Base-by-base conservation (phyloP, 2,329 filamentous ascomycete species). In the Hypomyces perniciosus region DNA sequence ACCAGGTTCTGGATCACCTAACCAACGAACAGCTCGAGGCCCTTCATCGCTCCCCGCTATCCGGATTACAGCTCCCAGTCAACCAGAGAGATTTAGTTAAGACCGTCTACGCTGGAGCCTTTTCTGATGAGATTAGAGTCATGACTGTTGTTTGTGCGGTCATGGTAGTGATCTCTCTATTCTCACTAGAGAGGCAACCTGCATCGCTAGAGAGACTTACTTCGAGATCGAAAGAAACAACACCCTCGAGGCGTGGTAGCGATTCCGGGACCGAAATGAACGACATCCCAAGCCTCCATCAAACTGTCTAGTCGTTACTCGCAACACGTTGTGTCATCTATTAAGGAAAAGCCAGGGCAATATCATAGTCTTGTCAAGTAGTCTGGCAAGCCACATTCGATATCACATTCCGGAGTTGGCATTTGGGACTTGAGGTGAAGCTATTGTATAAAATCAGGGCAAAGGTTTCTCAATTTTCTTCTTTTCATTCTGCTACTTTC, bases 31-130 rank as follows among this genome's bases (percentile, higher is more conserved):
- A 76, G 48, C 61, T 77, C n/a, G 62, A 64, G 7, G 62, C 65
- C 9, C 65, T 78, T 20, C 73, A 73, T 53, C 72, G 70, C 27
- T 75, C 71, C 28, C 74, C 73, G 0, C 64, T 72, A 1, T 67
- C 69, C 26, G 62, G 67, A 26, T 59, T 71, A 8, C 60, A 63
- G 28, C 62, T 74, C 30, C 61, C 69, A 1, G 46, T 54, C 0
- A 59, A 66, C 1, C 56, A 68, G 10, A 66, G 67, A 40, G 57
- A 63, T 1, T 53, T 64, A 7, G 65, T 76, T 27, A 68, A 66
- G 46, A 58, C 63, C 10, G 69, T 73, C 6, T 78, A 78, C 50
- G 69, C 74, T 0, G 61, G 57, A 1, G 74, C 75, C 2, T 79
- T 78, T 57, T 66, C 67, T 1, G 65, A 69, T 29, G 70, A 78